Conservation (phyloP, 2,329 filamentous ascomycete genomes). For the Stachybotrys elegans region DNA sequence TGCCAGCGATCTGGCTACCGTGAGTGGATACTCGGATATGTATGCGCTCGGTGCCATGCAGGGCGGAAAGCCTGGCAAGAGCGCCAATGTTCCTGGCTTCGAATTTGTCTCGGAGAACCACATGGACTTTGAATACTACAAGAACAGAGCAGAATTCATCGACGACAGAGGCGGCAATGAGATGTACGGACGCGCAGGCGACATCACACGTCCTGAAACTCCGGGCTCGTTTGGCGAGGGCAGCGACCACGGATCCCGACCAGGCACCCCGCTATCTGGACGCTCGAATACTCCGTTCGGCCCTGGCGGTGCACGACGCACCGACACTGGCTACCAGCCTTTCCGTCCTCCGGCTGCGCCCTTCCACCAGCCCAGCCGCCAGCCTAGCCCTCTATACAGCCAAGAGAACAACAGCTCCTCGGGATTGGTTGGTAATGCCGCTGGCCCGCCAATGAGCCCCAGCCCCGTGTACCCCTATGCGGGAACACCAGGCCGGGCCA, state of each 20-base stretch:
- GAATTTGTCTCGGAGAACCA: slow-evolving; percentile 83
- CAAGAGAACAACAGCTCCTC: slow-evolving; percentile 48
- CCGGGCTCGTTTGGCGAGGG: slow-evolving; percentile 47
- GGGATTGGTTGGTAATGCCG: slow-evolving; percentile 48
- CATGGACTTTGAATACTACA: slow-evolving; percentile 89
- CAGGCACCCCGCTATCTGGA: slow-evolving; percentile 40
- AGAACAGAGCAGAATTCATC: slow-evolving; percentile 81
- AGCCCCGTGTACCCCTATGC: neutral
- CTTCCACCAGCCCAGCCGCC: slow-evolving; percentile 21
- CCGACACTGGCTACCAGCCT: slow-evolving; percentile 23
- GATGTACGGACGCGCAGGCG: slow-evolving; percentile 55
- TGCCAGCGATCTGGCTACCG: slow-evolving; percentile 49
- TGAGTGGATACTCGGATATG: slow-evolving; percentile 76
- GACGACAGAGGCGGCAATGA: slow-evolving; percentile 80
- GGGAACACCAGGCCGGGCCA: neutral
- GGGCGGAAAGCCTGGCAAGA: slow-evolving; percentile 42
- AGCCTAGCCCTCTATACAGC: slow-evolving; percentile 44
- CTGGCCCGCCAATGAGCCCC: slow-evolving; percentile 40
- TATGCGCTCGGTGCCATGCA: slow-evolving; percentile 78
- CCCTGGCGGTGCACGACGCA: slow-evolving; percentile 19
- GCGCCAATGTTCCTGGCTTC: slow-evolving; percentile 61
- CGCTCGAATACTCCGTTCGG: slow-evolving; percentile 29
- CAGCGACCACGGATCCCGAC: slow-evolving; percentile 39
- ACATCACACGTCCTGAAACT: slow-evolving; percentile 57
- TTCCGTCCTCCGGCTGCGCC: slow-evolving; percentile 17